Percentiles rank a stretch among this genome's conserved stretches.
phyloP scores from a whole-genome alignment of 768 basidiomycete genomes.

The Clitopilus passeckerianus region DNA sequence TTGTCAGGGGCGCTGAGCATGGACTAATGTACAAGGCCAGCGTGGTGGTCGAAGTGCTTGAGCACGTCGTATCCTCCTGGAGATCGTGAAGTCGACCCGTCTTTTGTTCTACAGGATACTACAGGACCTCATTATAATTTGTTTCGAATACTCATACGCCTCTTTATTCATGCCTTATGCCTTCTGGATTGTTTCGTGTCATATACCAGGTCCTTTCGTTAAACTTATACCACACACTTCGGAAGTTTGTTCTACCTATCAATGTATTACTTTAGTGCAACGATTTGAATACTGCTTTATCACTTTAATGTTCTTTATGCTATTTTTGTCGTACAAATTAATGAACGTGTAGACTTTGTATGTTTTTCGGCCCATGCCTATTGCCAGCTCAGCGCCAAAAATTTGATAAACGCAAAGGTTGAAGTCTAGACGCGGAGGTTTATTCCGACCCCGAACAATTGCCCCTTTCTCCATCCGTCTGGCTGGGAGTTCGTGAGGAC shows the following conservation, averaged over 20 bases:
- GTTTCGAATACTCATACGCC: conserved; percentile 4
- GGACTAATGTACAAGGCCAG: conserved; percentile 88
- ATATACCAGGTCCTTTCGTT: background rate
- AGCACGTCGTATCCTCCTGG: conserved; percentile 61
- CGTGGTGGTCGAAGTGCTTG: conserved; percentile 83
- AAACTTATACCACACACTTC: conserved; percentile 1
- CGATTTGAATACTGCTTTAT: conserved; percentile 6
- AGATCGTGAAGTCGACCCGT: conserved; percentile 8
- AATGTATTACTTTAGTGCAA: conserved; percentile 4
- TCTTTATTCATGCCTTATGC: background rate
- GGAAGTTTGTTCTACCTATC: conserved; percentile 1
- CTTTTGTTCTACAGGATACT: background rate
- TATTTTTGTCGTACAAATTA: background rate
- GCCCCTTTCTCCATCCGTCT: background rate
- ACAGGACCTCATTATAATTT: background rate
- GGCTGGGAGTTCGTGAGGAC: background rate
- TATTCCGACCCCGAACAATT: background rate
- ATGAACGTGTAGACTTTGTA: background rate
- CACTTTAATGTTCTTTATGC: background rate
- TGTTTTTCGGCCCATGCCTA: background rate
- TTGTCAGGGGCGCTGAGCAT: conserved; percentile 88
- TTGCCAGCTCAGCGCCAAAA: background rate
- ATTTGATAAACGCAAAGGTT: background rate
- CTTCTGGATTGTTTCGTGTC: background rate
- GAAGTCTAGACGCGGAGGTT: background rate